phyloP scores from a whole-genome alignment of 2,329 filamentous ascomycete species.

The Aureobasidium sp. region DNA sequence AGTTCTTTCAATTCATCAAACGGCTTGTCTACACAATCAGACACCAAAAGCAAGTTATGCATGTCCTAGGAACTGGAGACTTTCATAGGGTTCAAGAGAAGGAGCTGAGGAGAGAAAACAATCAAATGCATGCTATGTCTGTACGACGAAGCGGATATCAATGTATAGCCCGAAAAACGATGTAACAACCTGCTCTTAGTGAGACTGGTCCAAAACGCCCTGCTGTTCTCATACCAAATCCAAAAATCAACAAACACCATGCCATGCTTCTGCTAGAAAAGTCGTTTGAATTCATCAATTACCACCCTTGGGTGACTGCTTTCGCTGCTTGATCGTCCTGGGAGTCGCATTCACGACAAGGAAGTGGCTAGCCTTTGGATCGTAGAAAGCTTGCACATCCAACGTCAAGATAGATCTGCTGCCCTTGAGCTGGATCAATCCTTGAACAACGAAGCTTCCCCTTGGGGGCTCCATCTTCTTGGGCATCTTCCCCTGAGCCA shows the following conservation, averaged over 20 bases:
- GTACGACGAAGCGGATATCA: constrained; percentile 6
- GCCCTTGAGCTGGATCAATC: constrained; percentile 39
- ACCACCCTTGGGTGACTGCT: constrained; percentile 32
- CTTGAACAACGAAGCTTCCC: constrained; percentile 36
- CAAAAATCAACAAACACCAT: constrained; percentile 6
- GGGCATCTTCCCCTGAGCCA: constrained; percentile 22
- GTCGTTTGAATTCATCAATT: constrained; percentile 14
- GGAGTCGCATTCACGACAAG: constrained; percentile 23
- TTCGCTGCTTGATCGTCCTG: constrained; percentile 25
- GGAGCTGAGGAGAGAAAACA: constrained; percentile 53
- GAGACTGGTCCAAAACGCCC: neutral
- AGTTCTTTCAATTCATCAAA: neutral
- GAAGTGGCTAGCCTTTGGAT: constrained; percentile 33
- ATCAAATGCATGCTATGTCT: constrained; percentile 4
- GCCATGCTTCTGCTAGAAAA: constrained; percentile 9
- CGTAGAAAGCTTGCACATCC: constrained; percentile 38
- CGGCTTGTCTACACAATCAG: neutral
- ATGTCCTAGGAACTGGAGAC: neutral
- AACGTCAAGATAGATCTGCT: constrained; percentile 31
- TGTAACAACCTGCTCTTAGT: neutral
- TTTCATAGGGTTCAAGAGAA: neutral
- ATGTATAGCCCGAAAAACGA: constrained; percentile 4
- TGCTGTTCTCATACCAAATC: neutral
- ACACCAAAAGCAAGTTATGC: neutral
- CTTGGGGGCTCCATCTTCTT: constrained; percentile 31